Evolutionary conservation across 108 stramenopile genomes (phyloP).

Genomic region (Stephanodiscus minutulus): DNA sequence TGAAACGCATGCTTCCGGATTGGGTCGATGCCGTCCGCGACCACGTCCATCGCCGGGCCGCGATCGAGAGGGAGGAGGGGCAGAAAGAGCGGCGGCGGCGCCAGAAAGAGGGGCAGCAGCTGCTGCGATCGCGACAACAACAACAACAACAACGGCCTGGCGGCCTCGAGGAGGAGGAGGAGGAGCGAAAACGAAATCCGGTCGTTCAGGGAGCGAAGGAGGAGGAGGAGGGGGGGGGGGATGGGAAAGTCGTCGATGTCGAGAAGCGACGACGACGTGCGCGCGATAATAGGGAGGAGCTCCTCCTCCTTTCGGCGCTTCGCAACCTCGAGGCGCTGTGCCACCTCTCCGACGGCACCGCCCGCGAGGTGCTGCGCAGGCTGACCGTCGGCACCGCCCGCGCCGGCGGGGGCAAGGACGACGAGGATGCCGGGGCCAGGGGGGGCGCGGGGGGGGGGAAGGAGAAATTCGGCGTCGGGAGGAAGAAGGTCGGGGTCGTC

Average conservation of each 20-base stretch:
- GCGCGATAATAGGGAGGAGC: constrained; percentile 12
- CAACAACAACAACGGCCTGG: background rate
- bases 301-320: constrained; percentile 22
- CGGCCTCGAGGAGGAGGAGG: background rate
- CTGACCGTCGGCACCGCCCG: constrained; percentile 3
- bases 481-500: no score
- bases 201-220: background rate
- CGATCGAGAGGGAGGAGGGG: background rate
- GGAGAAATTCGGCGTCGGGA: background rate
- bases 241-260: background rate
- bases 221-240: constrained; percentile 6
- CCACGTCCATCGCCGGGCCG: background rate
- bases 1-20: constrained; percentile 58
- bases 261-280: constrained; percentile 17
- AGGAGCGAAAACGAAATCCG: no score
- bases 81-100: no score
- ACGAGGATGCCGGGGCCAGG: background rate
- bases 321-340: constrained; percentile 34
- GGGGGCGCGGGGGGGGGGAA: no score
- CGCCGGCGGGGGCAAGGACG: background rate
- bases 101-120: constrained; percentile 11
- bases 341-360: constrained; percentile 40
- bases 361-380: constrained; percentile 59
- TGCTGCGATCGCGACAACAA: background rate
- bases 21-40: constrained; percentile 40